Base-by-base conservation (phyloP, 768 basidiomycete species). In the Crassisporium funariophilum region DNA sequence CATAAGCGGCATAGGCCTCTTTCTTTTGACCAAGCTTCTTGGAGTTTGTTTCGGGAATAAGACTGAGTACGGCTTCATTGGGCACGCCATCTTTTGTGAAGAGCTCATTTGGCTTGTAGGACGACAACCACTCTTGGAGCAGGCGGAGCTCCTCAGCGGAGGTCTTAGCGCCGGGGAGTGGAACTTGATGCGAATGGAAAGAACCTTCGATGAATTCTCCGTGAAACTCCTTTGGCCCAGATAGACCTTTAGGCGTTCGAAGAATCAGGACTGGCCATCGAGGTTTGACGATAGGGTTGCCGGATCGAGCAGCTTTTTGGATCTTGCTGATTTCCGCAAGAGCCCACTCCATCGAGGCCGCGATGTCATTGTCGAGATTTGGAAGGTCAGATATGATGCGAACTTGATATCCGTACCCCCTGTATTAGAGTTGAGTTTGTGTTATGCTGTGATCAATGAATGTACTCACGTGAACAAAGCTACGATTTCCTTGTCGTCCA, bases 191-290 rank as follows among this genome's bases (percentile, higher is more conserved):
- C 0, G 92, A 78, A 48, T 77, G 82, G 77, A 87, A 95, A 16
- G 86, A 88, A 35, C 87, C 88, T 59, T 90, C 88, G 41, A 93
- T 77, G 46, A 78, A 79, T 50, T 88, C 79, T n/a, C 83, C 88
- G 41, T 81, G 74, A 21, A 88, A 61, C 16, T 67, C 53, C 53
- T 83, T 83, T 2, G 90, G 89, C 4, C 87, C 85, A 5, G 82
- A 74, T 72, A 79, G 83, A 19, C 91, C 86, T 68, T 95, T 95
- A 8, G 91, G 91, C 1, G 90, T 90, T 35, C 92, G 82, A 35
- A 95, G 76, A 57, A 94, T 79, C 52, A 97, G 71, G 61, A 94
- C 77, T 3, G 93, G 93, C 90, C 90, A 95, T 34, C 89, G 78
- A n/a, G 93, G 93, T 71, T 94, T 94, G 41, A 83, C 73, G 52